phyloP scores from a whole-genome alignment of 371 early-diverging fungal genomes.

The Chytridium lagenaria region DNA sequence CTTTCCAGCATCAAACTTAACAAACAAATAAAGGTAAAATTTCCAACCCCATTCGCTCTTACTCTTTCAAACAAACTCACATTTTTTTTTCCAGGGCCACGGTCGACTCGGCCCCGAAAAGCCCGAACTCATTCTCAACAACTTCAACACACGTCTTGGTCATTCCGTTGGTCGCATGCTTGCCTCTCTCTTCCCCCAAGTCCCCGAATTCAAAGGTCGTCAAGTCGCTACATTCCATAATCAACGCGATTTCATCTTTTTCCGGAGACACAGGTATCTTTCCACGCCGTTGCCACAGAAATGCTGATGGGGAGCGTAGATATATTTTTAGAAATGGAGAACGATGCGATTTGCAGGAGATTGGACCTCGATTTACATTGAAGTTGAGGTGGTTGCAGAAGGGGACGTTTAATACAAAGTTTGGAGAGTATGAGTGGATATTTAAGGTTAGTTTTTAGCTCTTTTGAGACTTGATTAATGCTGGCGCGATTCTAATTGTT shows the following conservation, averaged over 20 bases:
- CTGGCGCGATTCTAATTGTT: neutral
- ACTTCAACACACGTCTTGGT: constrained; percentile 96
- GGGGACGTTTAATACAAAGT: constrained; percentile 86
- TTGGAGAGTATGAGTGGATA: constrained; percentile 94
- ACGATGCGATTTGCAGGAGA: constrained; percentile 89
- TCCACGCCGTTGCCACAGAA: no score
- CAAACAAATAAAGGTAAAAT: constrained; percentile 71
- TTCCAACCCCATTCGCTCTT: neutral
- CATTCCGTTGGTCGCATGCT: constrained; percentile 97
- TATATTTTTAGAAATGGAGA: constrained; percentile 92
- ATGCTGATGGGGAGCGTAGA: no score
- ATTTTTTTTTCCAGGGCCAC: constrained; percentile 63
- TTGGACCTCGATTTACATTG: constrained; percentile 97
- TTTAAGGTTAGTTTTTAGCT: constrained; percentile 65
- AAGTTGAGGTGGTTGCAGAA: constrained; percentile 93
- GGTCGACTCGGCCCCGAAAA: constrained; percentile 83
- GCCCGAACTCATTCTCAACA: constrained; percentile 97
- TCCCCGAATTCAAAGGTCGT: constrained; percentile 94
- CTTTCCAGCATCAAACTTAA: constrained; percentile 79
- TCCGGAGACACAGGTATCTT: constrained; percentile 89
- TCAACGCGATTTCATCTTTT: constrained; percentile 99
- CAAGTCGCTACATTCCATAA: constrained; percentile 98
- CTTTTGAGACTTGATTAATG: neutral
- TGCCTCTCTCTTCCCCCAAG: constrained; percentile 94
- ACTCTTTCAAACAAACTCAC: constrained; percentile 14